Conservation (phyloP, 139 green algal species). For the Desmodesmus armatus region DNA sequence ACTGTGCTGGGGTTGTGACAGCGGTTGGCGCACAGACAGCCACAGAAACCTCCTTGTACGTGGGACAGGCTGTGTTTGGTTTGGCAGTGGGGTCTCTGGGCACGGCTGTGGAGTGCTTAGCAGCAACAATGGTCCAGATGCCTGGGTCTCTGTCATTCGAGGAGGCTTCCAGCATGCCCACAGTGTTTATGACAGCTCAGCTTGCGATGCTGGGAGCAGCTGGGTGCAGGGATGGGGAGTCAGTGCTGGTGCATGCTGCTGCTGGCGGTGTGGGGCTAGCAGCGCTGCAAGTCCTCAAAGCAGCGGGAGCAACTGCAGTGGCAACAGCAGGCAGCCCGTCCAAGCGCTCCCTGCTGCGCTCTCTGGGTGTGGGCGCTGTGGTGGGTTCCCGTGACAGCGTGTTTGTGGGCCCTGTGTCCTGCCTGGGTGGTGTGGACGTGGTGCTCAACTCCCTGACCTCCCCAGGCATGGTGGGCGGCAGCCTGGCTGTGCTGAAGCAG, state of each 20-base stretch:
- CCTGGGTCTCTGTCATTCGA: conserved; percentile 76
- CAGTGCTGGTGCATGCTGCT: conserved; percentile 79
- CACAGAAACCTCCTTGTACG: background rate
- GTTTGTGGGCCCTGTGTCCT: conserved; percentile 72
- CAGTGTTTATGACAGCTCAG: conserved; percentile 86
- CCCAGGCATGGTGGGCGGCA: conserved; percentile 81
- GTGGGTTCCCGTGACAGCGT: conserved; percentile 72
- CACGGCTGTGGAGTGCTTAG: conserved; percentile 65
- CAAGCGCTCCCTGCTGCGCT: conserved; percentile 80
- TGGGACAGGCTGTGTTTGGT: conserved; percentile 81
- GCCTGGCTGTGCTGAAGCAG: conserved; percentile 62
- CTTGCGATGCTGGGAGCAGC: conserved; percentile 61
- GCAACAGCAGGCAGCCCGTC: conserved; percentile 76
- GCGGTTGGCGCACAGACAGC: background rate
- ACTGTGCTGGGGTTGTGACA: conserved; percentile 77
- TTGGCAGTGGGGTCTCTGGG: conserved; percentile 81
- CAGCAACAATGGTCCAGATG: conserved; percentile 69
- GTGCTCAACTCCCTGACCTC: conserved; percentile 89
- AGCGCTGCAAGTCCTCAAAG: conserved; percentile 68
- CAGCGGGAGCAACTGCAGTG: conserved; percentile 53
- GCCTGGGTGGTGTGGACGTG: conserved; percentile 59
- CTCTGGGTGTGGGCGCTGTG: conserved; percentile 61
- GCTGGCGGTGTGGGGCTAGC: conserved; percentile 86
- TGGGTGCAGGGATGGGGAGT: conserved; percentile 43
- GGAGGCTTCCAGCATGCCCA: conserved; percentile 80